A percentile compares a stretch with the other conserved stretches of the same genome.
Evolutionary conservation across 768 basidiomycete species (phyloP).

Genomic region (Suillus plorans): DNA sequence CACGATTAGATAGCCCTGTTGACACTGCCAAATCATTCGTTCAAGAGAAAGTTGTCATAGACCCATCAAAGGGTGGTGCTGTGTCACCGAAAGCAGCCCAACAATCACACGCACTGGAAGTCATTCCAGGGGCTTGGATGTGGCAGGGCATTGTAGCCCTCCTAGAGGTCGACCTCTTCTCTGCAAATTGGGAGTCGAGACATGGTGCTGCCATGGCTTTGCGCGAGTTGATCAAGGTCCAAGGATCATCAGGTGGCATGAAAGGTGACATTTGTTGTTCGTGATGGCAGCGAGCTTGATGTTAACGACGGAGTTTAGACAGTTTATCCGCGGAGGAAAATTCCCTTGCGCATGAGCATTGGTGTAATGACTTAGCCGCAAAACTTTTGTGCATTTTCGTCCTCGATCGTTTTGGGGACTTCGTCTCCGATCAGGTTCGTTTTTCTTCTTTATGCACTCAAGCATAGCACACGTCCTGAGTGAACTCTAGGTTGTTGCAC

Average conservation of each 20-base stretch:
- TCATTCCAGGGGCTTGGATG: slow-evolving; percentile 73
- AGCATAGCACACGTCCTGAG: slow-evolving; percentile 6
- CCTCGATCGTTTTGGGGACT: slow-evolving; percentile 97
- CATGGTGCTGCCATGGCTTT: slow-evolving; percentile 94
- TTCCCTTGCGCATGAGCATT: slow-evolving; percentile 67
- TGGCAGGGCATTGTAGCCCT: slow-evolving; percentile 84
- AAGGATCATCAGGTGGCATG: slow-evolving; percentile 84
- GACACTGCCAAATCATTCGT: slow-evolving; percentile 38
- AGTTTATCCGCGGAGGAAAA: slow-evolving; percentile 57
- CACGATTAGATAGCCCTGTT: slow-evolving; percentile 60
- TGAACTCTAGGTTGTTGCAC: slow-evolving; percentile 74
- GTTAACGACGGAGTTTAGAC: slow-evolving; percentile 38
- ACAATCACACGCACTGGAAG: slow-evolving; percentile 75
- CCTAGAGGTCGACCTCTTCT: slow-evolving; percentile 81
- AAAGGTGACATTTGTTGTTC: slow-evolving; percentile 46
- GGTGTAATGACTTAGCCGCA: slow-evolving; percentile 88
- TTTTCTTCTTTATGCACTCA: background rate
- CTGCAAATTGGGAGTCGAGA: slow-evolving; percentile 87
- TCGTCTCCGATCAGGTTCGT: slow-evolving; percentile 83
- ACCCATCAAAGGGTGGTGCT: slow-evolving; percentile 83
- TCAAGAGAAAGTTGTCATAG: slow-evolving; percentile 69
- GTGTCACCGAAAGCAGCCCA: slow-evolving; percentile 77
- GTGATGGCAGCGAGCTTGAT: background rate
- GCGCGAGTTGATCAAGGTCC: slow-evolving; percentile 81
- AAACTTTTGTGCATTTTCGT: slow-evolving; percentile 88